Evolutionary conservation across 202 grass and related monocot species (phyloP), one percentile per base, ranked within the genome.

Genomic region (Setaria viridis): DNA sequence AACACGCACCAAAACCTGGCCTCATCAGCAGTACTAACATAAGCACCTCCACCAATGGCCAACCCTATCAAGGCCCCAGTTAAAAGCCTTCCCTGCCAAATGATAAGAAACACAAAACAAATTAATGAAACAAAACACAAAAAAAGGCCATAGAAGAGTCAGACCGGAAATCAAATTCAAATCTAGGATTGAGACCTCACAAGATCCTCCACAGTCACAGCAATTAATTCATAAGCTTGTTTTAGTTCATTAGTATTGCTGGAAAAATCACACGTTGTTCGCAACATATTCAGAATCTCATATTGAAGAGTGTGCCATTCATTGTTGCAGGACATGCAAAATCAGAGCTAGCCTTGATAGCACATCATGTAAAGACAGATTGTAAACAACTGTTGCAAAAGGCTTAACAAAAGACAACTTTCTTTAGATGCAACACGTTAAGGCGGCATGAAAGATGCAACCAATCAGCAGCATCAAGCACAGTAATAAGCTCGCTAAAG

Each of bases 1-100:
- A 84, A 82, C 11, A 89, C 80, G 84, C 94, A 99, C 97, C 97
- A 94, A 94, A 96, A 96, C 74, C 88, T 99, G 57, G 90, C 94
- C 88, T 99, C 97, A 85, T 99, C 97, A 8, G 87, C 83, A 4
- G 92, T 99, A 88, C 97, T 99, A 78, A 97, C 87, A 76, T 99
- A 99, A 90, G 94, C 90, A 84, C 97, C 94, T 86, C 97, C 97
- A n/a, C 87, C 94, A 90, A 99, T 97, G 37, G 82, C 89, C 59
- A 99, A 64, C 3, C 94, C 94, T 84, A 96, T 95, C 93, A 94
- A 79, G n/a, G 89, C 88, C 41, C 94, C 92, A 67, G 94, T 93
- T 76, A 99, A 88, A 80, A 99, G 81, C 90, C 88, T 99, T 72
- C 94, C 97, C 97, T 99, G 85, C 11, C 58, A 78, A 57, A 76